Conservation (phyloP, 805 yeast species). For the Wickerhamomyces pijperi region DNA sequence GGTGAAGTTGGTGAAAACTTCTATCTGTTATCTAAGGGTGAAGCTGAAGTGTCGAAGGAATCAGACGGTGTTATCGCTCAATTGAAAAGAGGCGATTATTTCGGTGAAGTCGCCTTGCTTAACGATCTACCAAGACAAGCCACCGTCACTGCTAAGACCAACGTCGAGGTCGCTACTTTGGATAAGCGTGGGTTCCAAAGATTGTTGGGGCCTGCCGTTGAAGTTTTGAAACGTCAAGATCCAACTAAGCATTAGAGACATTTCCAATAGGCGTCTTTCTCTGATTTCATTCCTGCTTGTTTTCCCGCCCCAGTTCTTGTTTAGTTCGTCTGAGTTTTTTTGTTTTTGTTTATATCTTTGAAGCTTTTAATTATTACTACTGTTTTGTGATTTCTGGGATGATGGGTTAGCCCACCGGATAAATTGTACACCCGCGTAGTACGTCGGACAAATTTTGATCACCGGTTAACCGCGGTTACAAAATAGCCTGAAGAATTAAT, state of each 20-base stretch:
- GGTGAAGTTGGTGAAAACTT: slow-evolving; percentile 80
- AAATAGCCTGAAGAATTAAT: too few species aligned
- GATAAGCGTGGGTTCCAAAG: slow-evolving; percentile 91
- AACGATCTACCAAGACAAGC: slow-evolving; percentile 93
- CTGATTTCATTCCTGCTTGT: not conserved
- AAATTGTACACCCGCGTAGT: too few species aligned
- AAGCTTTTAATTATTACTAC: too few species aligned
- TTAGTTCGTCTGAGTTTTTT: not conserved
- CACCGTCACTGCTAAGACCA: slow-evolving; percentile 66
- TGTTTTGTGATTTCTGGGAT: too few species aligned
- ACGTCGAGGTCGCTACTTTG: slow-evolving; percentile 80
- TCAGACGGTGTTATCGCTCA: slow-evolving; percentile 49
- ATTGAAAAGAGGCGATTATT: slow-evolving; percentile 77
- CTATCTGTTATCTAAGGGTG: slow-evolving; percentile 70
- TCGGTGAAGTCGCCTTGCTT: slow-evolving; percentile 91
- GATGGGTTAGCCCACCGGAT: too few species aligned
- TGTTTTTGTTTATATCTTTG: too few species aligned
- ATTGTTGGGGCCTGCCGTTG: slow-evolving; percentile 89
- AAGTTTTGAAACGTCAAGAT: slow-evolving; percentile 74
- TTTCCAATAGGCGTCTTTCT: too few species aligned
- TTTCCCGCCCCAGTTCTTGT: not conserved
- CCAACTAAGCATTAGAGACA: slow-evolving; percentile 38
- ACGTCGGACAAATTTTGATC: too few species aligned
- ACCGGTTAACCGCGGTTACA: too few species aligned
- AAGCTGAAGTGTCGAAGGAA: slow-evolving; percentile 58